Base-by-base conservation (phyloP, 192 early-diverging fungal species). In the Thoreauomyces humboldtii region DNA sequence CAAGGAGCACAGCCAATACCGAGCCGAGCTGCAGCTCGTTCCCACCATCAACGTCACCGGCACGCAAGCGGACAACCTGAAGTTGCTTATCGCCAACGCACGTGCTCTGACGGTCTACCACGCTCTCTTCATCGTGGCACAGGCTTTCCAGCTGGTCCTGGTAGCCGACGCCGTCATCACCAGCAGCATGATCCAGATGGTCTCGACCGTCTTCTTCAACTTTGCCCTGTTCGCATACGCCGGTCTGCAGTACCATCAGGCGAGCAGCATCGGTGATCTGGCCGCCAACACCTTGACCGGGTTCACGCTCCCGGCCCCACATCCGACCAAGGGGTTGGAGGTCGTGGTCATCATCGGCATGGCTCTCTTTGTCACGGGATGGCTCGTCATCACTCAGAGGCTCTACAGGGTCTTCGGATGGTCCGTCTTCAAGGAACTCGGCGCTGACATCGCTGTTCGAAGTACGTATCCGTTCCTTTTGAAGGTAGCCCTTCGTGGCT, bases 401-500 rank as follows among this genome's bases (percentile, higher is more conserved):
- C 70, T 85, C 38, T 78, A 82, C 64, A 57, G 69, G 14, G 61
- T 82, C 6, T 85, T 82, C 77, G 82, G 82, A 22, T 85, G 82
- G 82, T 73, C 58, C 19, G 70, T 80, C 9, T 85, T 78, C 64
- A 85, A 85, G 67, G 71, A 81, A 45, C 65, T 85, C 24, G 82
- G 82, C 15, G 82, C 82, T 1, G 82, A 85, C 54, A 66, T 85
- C 19, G 44, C 54, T 27, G 74, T 85, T 0, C 54, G 72, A 44
- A 71, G 76, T 78, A 64, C 73, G 80, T 78, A 22, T 25, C 29
- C 25, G 24, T 28, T 28, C 12, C 55, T 63, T 66, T 22, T n/a
- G 34, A 21, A 22, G 31, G 47, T 29, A 15, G 33, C 34, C 43
- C 17, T 71, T 63, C 38, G 1, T 25, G 21, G n/a, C 17, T 19